Base-by-base conservation (phyloP, 2,329 filamentous ascomycete species). In the Clarireedia homoeocarpa region DNA sequence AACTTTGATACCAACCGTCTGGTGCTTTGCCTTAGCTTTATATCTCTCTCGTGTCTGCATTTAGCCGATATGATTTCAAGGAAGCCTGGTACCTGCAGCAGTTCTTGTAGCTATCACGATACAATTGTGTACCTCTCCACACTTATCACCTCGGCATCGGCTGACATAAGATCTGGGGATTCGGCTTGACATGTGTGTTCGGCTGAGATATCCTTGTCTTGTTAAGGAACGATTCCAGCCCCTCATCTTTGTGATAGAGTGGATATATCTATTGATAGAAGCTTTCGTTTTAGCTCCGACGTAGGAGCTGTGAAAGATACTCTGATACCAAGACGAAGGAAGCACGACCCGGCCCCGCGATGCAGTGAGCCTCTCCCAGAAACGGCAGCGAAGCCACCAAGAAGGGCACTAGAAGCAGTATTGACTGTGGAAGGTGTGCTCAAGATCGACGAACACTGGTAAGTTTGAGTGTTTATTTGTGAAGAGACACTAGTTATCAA, bases 101-200 rank as follows among this genome's bases (percentile, higher is more conserved):
- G 10, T 34, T 34, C 30, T 12, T 34, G 30, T 34, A 34, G 30
- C 30, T 34, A 34, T 34, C 30, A 34, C 30, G 30, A 34, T 34
- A 26, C 9, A 10, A 26, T 51, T 20, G 12, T 36, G 39, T 27
- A 42, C 17, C 12, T 27, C 20, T 14, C 9, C 15, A 51, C 17
- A n/a, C n/a, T 7, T 17, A 26, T 23, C 51, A 47, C 51, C 51
- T 47, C 51, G 51, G 51, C 36, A 47, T 42, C 9, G 5, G 51
- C 40, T 26, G 15, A 48, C 40, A 38, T 53, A 4, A 53, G 17
- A 24, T 9, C 17, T 38, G 26, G 20, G 27, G 17, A 47, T 46
- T 23, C 38, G 17, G 15, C 40, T 47, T n/a, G 30, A 47, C 51
- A 53, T 53, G 51, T 53, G 27, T 53, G 45, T 24, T 47, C 27